Evolutionary conservation across 2,329 filamentous ascomycete species (phyloP).

Genomic region (Talaromyces sp.): DNA sequence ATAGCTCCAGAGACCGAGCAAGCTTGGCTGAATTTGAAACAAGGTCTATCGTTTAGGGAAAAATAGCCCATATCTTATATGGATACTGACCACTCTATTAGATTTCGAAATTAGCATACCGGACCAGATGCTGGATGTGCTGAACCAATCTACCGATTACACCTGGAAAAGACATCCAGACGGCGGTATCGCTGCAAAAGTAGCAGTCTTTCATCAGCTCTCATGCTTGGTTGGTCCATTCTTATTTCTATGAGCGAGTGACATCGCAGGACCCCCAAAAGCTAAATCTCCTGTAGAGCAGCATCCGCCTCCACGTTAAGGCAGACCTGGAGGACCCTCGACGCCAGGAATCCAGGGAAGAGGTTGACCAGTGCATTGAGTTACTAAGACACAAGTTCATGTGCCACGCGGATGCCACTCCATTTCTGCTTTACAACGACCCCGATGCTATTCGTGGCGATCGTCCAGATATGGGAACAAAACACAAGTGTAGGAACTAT

Average conservation of each 20-base stretch:
- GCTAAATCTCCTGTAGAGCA: background rate
- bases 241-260: background rate
- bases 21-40: background rate
- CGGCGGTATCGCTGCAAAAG: slow-evolving; percentile 3
- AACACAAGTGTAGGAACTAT: slow-evolving; percentile 9
- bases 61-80: no score
- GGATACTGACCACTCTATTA: background rate
- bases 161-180: background rate
- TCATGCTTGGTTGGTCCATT: background rate
- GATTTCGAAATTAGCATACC: slow-evolving; percentile 8
- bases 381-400: slow-evolving; percentile 7
- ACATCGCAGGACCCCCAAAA: no score
- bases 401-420: slow-evolving; percentile 7
- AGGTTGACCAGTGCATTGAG: background rate
- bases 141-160: slow-evolving; percentile 4
- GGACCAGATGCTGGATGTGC: background rate
- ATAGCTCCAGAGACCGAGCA: background rate
- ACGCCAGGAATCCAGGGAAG: background rate
- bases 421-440: slow-evolving; percentile 5
- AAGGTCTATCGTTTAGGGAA: background rate
- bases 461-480: slow-evolving; percentile 3
- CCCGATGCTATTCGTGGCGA: background rate
- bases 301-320: background rate
- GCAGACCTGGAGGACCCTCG: background rate
- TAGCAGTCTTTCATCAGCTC: slow-evolving; percentile 7